Evolutionary conservation across 768 basidiomycete species (phyloP).

Genomic region (Lactarius pseudohatsudake): DNA sequence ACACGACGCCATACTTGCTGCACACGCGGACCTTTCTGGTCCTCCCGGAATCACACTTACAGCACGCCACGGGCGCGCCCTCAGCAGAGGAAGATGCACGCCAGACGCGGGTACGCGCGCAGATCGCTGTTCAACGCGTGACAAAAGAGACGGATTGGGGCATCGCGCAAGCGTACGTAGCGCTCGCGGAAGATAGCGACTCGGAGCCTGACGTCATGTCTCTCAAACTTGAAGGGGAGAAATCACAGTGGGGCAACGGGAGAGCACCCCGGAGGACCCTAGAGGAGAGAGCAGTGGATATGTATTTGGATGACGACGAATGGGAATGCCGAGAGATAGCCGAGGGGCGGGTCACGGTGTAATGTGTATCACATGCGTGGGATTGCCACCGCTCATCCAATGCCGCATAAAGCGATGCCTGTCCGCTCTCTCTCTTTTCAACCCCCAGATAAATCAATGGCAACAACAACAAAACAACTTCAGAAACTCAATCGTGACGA

Average conservation of each 20-base stretch:
- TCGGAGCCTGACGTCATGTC: conserved; percentile 23
- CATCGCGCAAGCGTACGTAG: conserved; percentile 68
- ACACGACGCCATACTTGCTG: conserved; percentile 70
- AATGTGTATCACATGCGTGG: background rate
- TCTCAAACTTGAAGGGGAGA: conserved; percentile 32
- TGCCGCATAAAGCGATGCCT: conserved; percentile 5
- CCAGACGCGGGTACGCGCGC: conserved; percentile 53
- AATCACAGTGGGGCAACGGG: conserved; percentile 24
- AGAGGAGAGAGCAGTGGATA: conserved; percentile 54
- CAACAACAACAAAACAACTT: conserved; percentile 36
- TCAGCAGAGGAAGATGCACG: conserved; percentile 43
- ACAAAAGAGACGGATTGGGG: conserved; percentile 70
- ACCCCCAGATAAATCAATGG: conserved; percentile 16
- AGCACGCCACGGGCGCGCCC: conserved; percentile 31
- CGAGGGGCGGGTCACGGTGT: conserved; percentile 32
- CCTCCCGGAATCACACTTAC: conserved; percentile 46
- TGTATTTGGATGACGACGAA: conserved; percentile 66
- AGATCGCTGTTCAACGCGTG: conserved; percentile 58
- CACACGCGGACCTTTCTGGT: conserved; percentile 62
- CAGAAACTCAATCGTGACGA: conserved; percentile 62
- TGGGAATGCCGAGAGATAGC: conserved; percentile 54
- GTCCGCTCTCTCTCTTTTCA: background rate
- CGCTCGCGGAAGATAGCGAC: conserved; percentile 50
- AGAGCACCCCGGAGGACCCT: conserved; percentile 29
- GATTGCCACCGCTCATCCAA: background rate